These are phyloP conservation scores for Pachysandra terminalis DNA, from an alignment of 164 flowering plant species.

Conservation along the genomic window DNA sequence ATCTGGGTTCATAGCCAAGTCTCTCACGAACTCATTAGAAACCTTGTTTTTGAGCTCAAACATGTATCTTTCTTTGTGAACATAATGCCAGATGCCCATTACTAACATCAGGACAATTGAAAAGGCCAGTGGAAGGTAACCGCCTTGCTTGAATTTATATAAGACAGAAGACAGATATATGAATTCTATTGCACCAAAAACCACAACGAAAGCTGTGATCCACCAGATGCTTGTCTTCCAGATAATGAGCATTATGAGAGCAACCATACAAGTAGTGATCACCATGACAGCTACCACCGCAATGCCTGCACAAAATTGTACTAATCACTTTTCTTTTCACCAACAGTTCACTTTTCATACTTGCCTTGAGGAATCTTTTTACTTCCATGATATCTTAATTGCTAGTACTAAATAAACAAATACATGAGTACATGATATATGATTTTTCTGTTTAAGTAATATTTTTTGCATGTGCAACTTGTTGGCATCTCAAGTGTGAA, in stretches of 20 bases:
- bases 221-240: slow-evolving; percentile 59
- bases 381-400: too few relatives aligned
- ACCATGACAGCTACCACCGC: slow-evolving; percentile 71
- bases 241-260: slow-evolving; percentile 61
- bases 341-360: too few relatives aligned
- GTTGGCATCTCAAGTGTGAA: not conserved
- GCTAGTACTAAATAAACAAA: too few relatives aligned
- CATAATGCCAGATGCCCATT: slow-evolving; percentile 74
- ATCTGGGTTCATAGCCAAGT: slow-evolving; percentile 31
- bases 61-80: slow-evolving; percentile 39
- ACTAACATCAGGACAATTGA: slow-evolving; percentile 39
- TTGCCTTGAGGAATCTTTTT: too few relatives aligned
- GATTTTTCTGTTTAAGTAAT: too few relatives aligned
- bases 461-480: too few relatives aligned
- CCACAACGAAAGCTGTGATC: slow-evolving; percentile 36
- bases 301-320: slow-evolving; percentile 42
- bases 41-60: slow-evolving; percentile 68
- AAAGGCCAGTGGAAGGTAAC: slow-evolving; percentile 62
- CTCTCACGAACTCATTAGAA: slow-evolving; percentile 35
- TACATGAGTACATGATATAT: too few relatives aligned
- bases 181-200: slow-evolving; percentile 28
- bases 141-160: slow-evolving; percentile 58
- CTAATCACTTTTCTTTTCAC: too few relatives aligned
- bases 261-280: slow-evolving; percentile 55
- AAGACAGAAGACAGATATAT: slow-evolving; percentile 48